Percentiles rank a stretch among this genome's conserved stretches.
These are phyloP conservation scores for Arabidopsis lyrata DNA, from an alignment of 441 rosid genomes.

Conservation along the genomic window DNA sequence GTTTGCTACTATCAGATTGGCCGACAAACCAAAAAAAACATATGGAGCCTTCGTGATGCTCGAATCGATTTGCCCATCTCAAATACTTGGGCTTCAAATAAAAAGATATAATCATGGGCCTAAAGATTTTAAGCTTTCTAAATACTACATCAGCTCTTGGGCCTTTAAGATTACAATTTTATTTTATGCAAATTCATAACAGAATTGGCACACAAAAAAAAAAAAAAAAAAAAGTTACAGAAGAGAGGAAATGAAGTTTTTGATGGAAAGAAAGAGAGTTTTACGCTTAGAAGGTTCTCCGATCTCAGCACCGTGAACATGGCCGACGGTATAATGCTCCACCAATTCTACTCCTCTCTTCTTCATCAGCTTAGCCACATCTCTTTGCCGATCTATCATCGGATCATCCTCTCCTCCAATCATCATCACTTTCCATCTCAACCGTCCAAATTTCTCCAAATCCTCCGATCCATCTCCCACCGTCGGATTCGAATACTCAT, in stretches of 20 bases:
- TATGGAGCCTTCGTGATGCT: too few species aligned
- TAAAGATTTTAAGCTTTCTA: too few species aligned
- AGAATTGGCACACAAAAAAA: too few species aligned
- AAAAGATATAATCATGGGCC: too few species aligned
- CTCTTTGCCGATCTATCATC: slow-evolving; percentile 54
- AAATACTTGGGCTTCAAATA: too few species aligned
- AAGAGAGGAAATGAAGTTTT: slow-evolving; percentile 29
- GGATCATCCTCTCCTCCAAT: slow-evolving; percentile 51
- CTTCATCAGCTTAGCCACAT: slow-evolving; percentile 44
- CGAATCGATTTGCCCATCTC: too few species aligned
- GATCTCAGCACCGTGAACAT: slow-evolving; percentile 48
- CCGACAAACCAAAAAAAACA: not conserved
- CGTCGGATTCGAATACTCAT: slow-evolving; percentile 65
- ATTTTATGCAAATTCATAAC: too few species aligned
- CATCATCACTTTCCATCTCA: slow-evolving; percentile 52
- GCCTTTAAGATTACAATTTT: too few species aligned
- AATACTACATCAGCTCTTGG: too few species aligned
- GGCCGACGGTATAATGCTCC: slow-evolving; percentile 42
- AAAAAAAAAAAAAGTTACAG: not conserved
- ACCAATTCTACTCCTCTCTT: slow-evolving; percentile 46
- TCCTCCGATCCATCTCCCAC: slow-evolving; percentile 36
- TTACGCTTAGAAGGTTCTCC: slow-evolving; percentile 31
- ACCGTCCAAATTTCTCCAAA: slow-evolving; percentile 32
- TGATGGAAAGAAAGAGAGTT: slow-evolving; percentile 14
- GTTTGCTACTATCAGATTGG: not conserved